Evolutionary conservation across 176 grass and related monocot species (phyloP).

Genomic region (Musa beccarii): DNA sequence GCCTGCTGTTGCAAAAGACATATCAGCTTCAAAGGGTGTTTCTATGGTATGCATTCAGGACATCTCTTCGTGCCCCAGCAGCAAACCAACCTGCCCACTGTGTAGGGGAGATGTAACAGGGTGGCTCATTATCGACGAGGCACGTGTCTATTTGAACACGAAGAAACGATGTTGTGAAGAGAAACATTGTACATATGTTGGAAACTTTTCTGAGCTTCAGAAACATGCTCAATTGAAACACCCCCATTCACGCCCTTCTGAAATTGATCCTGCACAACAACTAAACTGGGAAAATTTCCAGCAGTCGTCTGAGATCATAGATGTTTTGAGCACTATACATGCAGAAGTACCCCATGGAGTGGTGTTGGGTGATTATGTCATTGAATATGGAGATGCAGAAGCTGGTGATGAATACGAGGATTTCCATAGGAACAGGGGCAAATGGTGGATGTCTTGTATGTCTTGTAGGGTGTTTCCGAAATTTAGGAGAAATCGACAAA

Average conservation of each 20-base stretch:
- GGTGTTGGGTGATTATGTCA: constrained; percentile 93
- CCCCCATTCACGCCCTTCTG: constrained; percentile 80
- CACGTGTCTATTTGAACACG: constrained; percentile 64
- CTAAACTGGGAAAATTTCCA: constrained; percentile 97
- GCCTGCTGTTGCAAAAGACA: constrained; percentile 51
- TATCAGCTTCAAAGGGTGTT: constrained; percentile 27
- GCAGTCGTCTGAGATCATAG: constrained; percentile 90
- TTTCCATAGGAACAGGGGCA: constrained; percentile 47
- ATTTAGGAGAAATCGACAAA: constrained; percentile 57
- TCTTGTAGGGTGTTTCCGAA: constrained; percentile 60
- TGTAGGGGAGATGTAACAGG: constrained; percentile 90
- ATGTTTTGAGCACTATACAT: constrained; percentile 93
- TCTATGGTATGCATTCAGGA: constrained; percentile 63
- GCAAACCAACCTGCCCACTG: constrained; percentile 63
- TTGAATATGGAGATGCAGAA: constrained; percentile 93
- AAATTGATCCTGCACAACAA: constrained; percentile 77
- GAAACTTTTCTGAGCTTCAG: constrained; percentile 83
- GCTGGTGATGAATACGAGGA: constrained; percentile 77
- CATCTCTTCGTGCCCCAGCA: constrained; percentile 52
- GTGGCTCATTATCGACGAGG: constrained; percentile 76
- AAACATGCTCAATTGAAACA: constrained; percentile 84
- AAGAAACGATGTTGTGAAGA: constrained; percentile 86
- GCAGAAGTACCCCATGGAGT: constrained; percentile 84
- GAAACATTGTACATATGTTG: constrained; percentile 51
- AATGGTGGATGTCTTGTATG: constrained; percentile 86